Evolutionary conservation across 2,329 filamentous ascomycete species (phyloP).

Genomic region (Ophiostoma ulmi): DNA sequence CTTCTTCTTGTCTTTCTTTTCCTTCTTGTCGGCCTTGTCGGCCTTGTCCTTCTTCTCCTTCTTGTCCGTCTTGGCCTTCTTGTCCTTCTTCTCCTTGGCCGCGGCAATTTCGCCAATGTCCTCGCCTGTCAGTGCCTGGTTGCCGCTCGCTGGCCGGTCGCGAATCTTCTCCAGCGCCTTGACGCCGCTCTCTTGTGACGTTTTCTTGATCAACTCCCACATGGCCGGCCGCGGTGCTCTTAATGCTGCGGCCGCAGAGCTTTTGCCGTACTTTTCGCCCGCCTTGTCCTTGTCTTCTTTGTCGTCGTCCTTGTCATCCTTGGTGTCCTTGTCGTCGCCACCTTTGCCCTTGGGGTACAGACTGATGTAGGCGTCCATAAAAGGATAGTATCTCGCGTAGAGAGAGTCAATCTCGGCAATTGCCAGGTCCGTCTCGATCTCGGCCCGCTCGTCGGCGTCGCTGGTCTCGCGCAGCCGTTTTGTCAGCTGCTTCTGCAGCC

Average conservation of each 20-base stretch:
- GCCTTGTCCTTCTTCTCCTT: constrained; percentile 12
- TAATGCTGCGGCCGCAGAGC: constrained; percentile 41
- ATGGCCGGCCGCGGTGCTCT: constrained; percentile 52
- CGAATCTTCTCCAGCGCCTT: constrained; percentile 50
- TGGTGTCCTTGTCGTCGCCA: constrained; percentile 35
- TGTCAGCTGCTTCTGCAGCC: constrained; percentile 60
- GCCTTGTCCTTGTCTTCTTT: constrained; percentile 29
- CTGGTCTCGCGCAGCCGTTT: constrained; percentile 51
- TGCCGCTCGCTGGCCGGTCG: constrained; percentile 41
- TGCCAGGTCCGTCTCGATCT: constrained; percentile 56
- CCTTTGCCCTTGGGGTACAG: constrained; percentile 43
- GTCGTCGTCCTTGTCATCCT: constrained; percentile 34
- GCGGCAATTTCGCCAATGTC: constrained; percentile 14
- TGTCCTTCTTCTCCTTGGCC: constrained; percentile 8
- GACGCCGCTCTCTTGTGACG: constrained; percentile 55
- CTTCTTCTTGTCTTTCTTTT: constrained; percentile 13
- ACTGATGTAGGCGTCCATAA: constrained; percentile 64
- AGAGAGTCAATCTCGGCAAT: constrained; percentile 67
- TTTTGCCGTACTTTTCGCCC: constrained; percentile 24
- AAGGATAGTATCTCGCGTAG: constrained; percentile 68
- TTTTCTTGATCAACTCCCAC: constrained; percentile 62
- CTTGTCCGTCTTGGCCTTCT: constrained; percentile 16
- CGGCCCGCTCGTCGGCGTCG: constrained; percentile 47
- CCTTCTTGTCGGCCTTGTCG: constrained; percentile 17
- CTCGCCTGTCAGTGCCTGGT: neutral